Percentiles rank a stretch among this genome's conserved stretches.
These are phyloP conservation scores for Porogramme epimiltina DNA, from an alignment of 1,284 basidiomycete genomes.

Conservation along the genomic window DNA sequence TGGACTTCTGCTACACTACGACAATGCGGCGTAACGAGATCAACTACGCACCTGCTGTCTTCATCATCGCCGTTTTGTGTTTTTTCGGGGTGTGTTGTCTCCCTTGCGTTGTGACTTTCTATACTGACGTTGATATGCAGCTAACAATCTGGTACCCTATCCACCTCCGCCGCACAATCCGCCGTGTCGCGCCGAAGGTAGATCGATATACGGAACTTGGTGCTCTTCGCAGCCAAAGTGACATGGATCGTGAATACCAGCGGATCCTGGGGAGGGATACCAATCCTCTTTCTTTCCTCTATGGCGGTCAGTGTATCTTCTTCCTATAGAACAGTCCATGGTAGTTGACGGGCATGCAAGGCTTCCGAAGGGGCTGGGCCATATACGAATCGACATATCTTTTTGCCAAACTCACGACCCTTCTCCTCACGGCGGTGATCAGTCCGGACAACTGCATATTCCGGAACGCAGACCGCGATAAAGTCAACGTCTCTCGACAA, in stretches of 20 bases:
- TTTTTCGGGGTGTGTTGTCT: slow-evolving; percentile 50
- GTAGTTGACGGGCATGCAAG: slow-evolving; percentile 34
- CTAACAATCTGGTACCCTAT: slow-evolving; percentile 77
- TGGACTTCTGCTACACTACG: slow-evolving; percentile 81
- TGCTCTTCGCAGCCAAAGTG: slow-evolving; percentile 50
- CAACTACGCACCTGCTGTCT: slow-evolving; percentile 69
- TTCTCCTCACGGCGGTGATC: slow-evolving; percentile 69
- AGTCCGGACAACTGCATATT: slow-evolving; percentile 77
- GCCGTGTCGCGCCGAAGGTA: slow-evolving; percentile 61
- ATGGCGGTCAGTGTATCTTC: slow-evolving; percentile 66
- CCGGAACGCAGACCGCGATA: slow-evolving; percentile 50
- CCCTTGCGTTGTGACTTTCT: background rate
- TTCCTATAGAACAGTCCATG: slow-evolving; percentile 7
- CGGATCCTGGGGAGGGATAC: slow-evolving; percentile 64
- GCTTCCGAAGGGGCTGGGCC: slow-evolving; percentile 71
- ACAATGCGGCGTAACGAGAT: slow-evolving; percentile 72
- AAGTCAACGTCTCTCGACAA: slow-evolving; percentile 65
- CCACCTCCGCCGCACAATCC: slow-evolving; percentile 58
- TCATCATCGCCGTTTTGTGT: slow-evolving; percentile 58
- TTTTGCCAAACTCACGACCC: slow-evolving; percentile 69
- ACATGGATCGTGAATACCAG: slow-evolving; percentile 77
- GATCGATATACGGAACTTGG: slow-evolving; percentile 77
- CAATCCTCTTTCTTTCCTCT: slow-evolving; percentile 75
- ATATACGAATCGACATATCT: slow-evolving; percentile 66
- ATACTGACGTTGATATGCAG: slow-evolving; percentile 36